Base-by-base conservation (phyloP, 495 filamentous ascomycete genomes). In the Lasiosphaeria miniovina region DNA sequence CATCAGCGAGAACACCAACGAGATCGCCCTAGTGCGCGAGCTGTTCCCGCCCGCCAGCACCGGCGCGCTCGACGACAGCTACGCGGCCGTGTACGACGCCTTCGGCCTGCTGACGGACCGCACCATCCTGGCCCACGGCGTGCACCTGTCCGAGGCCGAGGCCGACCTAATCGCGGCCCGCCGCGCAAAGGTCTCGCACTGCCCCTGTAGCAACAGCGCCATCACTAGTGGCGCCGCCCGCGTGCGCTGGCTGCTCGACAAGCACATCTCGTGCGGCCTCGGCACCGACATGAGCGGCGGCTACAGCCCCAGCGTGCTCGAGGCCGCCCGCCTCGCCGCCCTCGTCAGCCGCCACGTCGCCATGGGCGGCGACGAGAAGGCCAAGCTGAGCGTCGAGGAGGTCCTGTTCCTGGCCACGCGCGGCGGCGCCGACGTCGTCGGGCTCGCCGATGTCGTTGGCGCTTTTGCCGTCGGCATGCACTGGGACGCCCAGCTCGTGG, bases 261-360 rank as follows among this genome's bases (percentile, higher is more conserved):
- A 78, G 41, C 91, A 91, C 0, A 76, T 98, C 46, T 82, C 80
- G 0, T 84, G 95, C 4, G 94, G 94, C 0, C 73, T 98, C 0
- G 94, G 94, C 0, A 98, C 92, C 0, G 94, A 98, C 70, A 82
- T 96, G 10, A 88, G 83, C 63, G 94, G 93, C 10, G 94, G 94
- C 9, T 97, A 91, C 65, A 88, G 82, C 43, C 77, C 87, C 5
- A 88, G 83, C 65, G 81, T 98, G 14, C 80, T 98, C 0, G 89
- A 91, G 59, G 86, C 88, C n/a, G 86, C 84, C 43, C 74, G 91
- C 32, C 88, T 93, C 65, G 90, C 93, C 3, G 82, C 83, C 49
- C 74, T 95, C 36, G 90, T 92, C 0, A 88, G 83, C 49, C 73
- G 91, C 36, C 80, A 84, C 80, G 72, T 87, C n/a, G 84, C 77